Base-by-base conservation (phyloP, 2,329 filamentous ascomycete species). In the Xylaria digitata region DNA sequence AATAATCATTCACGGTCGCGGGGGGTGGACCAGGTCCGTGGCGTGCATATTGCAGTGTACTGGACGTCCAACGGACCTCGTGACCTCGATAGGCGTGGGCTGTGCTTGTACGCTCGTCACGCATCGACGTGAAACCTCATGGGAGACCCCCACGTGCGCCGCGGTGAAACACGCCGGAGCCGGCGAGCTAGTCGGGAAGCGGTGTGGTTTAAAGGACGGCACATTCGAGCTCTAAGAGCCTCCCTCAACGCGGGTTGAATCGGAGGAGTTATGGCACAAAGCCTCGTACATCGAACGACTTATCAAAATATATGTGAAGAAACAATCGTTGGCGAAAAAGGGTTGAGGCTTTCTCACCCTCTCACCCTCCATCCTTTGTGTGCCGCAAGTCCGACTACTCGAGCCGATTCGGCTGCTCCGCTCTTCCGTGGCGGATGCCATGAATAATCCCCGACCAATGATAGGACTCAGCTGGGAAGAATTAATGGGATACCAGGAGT, bases 21-120 rank as follows among this genome's bases (percentile, higher is more conserved):
- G 60, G 34, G 60, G 59, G 30, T 32, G 54, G 32, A 48, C 61
- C 32, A 56, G 32, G 48, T 17, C 45, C 17, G 67, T 54, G 60
- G 67, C 65, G 54, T 73, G 69, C 69, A 67, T 70, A 42, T 68
- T 67, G 61, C 59, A 64, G 68, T 68, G 60, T 65, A 60, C 66
- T 66, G 63, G 68, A 75, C 71, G 74, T 75, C 68, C 52, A 69
- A 70, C 70, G 62, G 71, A 64, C 69, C 74, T 72, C 73, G 74
- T 75, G 72, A 75, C 72, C 65, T 65, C 55, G 59, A 59, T 40
- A 62, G 45, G 58, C 58, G 63, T 63, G 19, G 52, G 30, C 52
- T 57, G 50, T 52, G 59, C 32, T 52, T 46, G 40, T 17, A 45
- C 45, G 37, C 53, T 54, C 42, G 43, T 40, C 45, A 58, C 54